Percentiles rank a stretch among this genome's conserved stretches.
These are phyloP conservation scores for Eucalyptus cladocalyx DNA, from an alignment of 345 rosid genomes.

Conservation along the genomic window DNA sequence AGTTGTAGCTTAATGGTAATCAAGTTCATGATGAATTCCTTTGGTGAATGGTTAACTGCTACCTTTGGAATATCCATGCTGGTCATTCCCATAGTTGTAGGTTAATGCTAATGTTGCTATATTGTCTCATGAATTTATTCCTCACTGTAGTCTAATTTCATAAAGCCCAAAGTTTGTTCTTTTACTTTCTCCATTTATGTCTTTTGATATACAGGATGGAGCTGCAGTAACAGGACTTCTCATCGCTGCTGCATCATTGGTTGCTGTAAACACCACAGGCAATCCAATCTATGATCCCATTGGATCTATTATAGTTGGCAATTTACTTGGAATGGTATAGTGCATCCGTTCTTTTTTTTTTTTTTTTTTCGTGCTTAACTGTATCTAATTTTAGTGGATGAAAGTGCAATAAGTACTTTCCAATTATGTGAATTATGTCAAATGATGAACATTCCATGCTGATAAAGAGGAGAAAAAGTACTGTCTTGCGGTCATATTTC, in stretches of 20 bases:
- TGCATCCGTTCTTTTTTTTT: neutral
- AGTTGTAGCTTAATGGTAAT: neutral
- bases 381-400: neutral
- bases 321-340: constrained; percentile 87
- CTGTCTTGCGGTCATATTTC: neutral
- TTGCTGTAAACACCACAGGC: constrained; percentile 80
- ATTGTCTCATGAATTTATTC: neutral
- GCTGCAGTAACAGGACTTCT: constrained; percentile 96
- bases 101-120: neutral
- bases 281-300: constrained; percentile 92
- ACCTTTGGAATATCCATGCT: neutral
- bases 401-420: neutral
- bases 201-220: constrained; percentile 51
- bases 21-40: neutral
- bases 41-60: neutral
- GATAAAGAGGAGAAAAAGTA: neutral
- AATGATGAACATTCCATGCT: neutral
- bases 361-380: neutral
- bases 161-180: neutral
- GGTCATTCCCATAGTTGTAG: neutral
- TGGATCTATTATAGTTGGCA: constrained; percentile 88
- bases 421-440: neutral
- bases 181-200: neutral
- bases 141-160: neutral
- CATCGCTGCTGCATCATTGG: constrained; percentile 81